Evolutionary conservation across 2,329 filamentous ascomycete genomes (phyloP), one percentile per base, ranked within the genome.

Genomic region (Fusarium secorum): DNA sequence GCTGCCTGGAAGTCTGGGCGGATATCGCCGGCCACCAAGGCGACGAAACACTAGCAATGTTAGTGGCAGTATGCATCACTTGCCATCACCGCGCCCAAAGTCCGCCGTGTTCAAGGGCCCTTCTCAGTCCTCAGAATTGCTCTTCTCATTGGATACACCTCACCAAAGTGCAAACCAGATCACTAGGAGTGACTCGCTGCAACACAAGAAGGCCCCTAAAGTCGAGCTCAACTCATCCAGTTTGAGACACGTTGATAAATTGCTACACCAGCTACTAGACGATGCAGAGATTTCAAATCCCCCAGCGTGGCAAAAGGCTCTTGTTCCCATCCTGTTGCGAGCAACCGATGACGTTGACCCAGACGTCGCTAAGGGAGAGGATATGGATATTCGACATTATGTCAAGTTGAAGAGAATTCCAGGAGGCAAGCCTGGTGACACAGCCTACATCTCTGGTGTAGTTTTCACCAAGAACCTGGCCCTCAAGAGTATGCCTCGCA

Each of bases 381-480:
- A 96, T 77, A 98, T 99, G 86, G 96, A 99, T 78, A 96, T 99
- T 65, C 89, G 96, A 7, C 95, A 98, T 78, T 99, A 98, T 77
- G 94, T 99, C 69, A 99, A 99, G 79, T 83, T 99, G 33, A 99
- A 99, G 79, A 97, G 97, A 78, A 96, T 99, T 17, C 93, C 95
- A 1, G 95, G 96, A 20, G 95, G 95, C 20, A 91, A 88, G 70
- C 95, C 95, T 22, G 90, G 93, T 28, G 95, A 99, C 80, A 98
- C 95, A 11, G 91, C 91, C n/a, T 99, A 99, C 79, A 92, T 98
- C 20, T 97, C 96, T 14, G 97, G 96, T 1, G 91, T 99, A 13
- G 95, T 99, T 3, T 99, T 99, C 79, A 96, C 94, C 17, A 99
- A 99, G 79, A 99, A 99, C 71, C 84, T 99, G 54, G 96, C 97